Evolutionary conservation across 495 filamentous ascomycete species (phyloP).

Genomic region (Platismatia glauca): DNA sequence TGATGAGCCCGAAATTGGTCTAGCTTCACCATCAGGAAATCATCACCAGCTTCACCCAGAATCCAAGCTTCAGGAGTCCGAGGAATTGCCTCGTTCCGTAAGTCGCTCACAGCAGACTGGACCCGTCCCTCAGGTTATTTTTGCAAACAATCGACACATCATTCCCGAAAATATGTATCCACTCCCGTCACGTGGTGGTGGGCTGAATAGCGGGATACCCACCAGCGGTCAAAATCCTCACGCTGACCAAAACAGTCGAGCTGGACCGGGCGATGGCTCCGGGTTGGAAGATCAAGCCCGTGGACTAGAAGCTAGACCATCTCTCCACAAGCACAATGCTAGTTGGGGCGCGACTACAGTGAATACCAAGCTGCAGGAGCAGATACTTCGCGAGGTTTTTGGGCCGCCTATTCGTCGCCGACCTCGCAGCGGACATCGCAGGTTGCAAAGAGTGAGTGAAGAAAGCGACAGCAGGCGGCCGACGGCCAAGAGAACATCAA

Average conservation of each 20-base stretch:
- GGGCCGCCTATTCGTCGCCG: conserved; percentile 63
- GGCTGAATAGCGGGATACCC: background rate
- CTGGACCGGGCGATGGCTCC: background rate
- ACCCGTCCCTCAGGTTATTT: conserved; percentile 79
- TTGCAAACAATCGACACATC: conserved; percentile 93
- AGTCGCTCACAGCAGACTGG: conserved; percentile 64
- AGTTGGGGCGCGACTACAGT: conserved; percentile 96
- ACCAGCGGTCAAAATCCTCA: background rate
- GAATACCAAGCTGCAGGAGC: conserved; percentile 77
- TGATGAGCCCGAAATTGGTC: background rate
- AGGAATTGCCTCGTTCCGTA: conserved; percentile 54
- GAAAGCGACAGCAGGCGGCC: conserved; percentile 7
- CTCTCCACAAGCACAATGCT: conserved; percentile 39
- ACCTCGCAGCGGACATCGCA: conserved; percentile 52
- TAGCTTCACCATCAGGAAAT: background rate
- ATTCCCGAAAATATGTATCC: conserved; percentile 74
- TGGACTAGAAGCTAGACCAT: conserved; percentile 22
- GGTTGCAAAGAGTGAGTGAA: conserved; percentile 34
- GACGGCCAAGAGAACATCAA: background rate
- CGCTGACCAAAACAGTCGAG: background rate
- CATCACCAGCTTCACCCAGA: background rate
- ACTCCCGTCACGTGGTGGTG: conserved; percentile 5
- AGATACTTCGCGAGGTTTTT: conserved; percentile 93
- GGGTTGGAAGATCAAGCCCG: background rate
- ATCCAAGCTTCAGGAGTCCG: conserved; percentile 15